These are phyloP conservation scores for Fusarium fujikuroi DNA, from an alignment of 2,329 filamentous ascomycete species.

Conservation along the genomic window DNA sequence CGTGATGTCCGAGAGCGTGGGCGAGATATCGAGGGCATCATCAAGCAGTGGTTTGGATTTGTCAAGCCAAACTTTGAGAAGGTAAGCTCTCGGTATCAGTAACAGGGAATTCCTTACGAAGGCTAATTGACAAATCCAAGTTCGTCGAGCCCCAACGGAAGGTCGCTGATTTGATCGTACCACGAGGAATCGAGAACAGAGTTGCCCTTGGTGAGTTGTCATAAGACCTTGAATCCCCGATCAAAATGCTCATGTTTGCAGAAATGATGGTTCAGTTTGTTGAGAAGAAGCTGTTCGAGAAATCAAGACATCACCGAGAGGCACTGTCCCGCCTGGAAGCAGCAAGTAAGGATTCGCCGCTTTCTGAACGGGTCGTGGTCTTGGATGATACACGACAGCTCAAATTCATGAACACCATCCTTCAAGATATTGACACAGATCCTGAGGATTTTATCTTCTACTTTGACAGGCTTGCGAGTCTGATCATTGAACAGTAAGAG, in stretches of 20 bases:
- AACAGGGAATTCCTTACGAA: not conserved
- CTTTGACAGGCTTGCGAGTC: slow-evolving; percentile 87
- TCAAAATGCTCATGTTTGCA: slow-evolving; percentile 47
- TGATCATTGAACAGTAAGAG: slow-evolving; percentile 80
- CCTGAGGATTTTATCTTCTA: slow-evolving; percentile 98
- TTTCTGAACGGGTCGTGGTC: slow-evolving; percentile 80
- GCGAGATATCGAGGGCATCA: slow-evolving; percentile 91
- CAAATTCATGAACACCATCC: slow-evolving; percentile 87
- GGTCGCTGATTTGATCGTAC: slow-evolving; percentile 94
- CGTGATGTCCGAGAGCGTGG: slow-evolving; percentile 91
- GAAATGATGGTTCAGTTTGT: slow-evolving; percentile 96
- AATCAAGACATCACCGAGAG: slow-evolving; percentile 83
- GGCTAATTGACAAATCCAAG: slow-evolving; percentile 49
- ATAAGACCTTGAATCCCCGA: not conserved
- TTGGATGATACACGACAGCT: slow-evolving; percentile 84
- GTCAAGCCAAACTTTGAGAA: slow-evolving; percentile 98
- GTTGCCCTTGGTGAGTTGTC: slow-evolving; percentile 79
- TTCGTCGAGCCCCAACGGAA: slow-evolving; percentile 93
- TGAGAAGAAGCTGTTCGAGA: slow-evolving; percentile 84
- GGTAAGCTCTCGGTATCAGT: slow-evolving; percentile 48
- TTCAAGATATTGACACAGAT: slow-evolving; percentile 81
- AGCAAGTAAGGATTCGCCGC: slow-evolving; percentile 74
- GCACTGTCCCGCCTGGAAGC: slow-evolving; percentile 81
- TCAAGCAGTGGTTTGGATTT: slow-evolving; percentile 97
- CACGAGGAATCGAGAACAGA: slow-evolving; percentile 91